A percentile compares a stretch with the other conserved stretches of the same genome.
Evolutionary conservation across 352 stramenopile species (phyloP).

Genomic region (Blastocystis sp.): DNA sequence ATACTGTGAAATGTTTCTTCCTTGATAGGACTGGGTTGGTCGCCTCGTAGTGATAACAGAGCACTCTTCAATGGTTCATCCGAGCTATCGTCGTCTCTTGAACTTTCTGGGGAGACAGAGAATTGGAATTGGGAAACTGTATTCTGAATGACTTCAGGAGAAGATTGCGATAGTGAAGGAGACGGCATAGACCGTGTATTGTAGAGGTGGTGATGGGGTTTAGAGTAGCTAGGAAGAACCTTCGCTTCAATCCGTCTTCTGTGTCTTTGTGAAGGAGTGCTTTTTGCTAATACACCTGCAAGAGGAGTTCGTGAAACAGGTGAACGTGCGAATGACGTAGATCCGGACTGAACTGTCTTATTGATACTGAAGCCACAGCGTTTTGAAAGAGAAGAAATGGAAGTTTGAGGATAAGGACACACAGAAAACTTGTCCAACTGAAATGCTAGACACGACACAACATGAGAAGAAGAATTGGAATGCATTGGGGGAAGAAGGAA

Average conservation of each 20-base stretch:
- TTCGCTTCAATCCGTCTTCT: no score
- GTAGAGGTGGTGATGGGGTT: no score
- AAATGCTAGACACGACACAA: background rate
- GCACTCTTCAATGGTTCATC: background rate
- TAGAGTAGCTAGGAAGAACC: no score
- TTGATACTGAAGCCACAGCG: background rate
- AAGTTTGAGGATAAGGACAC: background rate
- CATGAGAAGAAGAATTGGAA: background rate
- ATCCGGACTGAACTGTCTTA: background rate
- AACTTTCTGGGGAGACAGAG: no score
- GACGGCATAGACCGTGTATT: no score
- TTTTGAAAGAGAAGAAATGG: background rate
- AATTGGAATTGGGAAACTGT: no score
- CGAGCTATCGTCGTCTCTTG: background rate
- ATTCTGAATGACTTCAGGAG: no score
- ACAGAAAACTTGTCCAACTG: background rate
- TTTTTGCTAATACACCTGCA: background rate
- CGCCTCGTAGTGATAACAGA: background rate
- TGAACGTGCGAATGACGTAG: background rate
- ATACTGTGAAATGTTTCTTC: no score
- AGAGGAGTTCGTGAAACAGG: constrained; percentile 1
- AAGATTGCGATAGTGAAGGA: no score
- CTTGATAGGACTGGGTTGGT: background rate
- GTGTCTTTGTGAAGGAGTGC: background rate
- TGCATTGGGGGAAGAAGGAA: background rate